These are phyloP conservation scores for Lichtheimia ramosa DNA, from an alignment of 371 early-diverging fungal species.

Conservation along the genomic window DNA sequence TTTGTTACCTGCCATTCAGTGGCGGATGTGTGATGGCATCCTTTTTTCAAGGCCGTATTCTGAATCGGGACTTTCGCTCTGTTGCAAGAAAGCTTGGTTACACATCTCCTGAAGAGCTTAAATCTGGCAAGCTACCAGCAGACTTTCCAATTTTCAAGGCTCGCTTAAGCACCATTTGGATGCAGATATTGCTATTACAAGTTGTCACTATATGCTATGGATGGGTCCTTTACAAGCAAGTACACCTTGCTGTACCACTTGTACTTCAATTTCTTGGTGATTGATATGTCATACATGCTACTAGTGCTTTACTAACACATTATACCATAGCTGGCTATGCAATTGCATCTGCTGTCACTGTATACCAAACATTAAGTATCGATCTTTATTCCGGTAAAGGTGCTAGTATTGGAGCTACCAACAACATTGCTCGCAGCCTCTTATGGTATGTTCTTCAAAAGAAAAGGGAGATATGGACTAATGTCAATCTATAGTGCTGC, in stretches of 20 bases:
- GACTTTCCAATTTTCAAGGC: conserved; percentile 31
- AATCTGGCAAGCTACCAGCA: conserved; percentile 14
- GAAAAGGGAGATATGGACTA: conserved; percentile 17
- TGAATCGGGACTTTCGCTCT: conserved; percentile 33
- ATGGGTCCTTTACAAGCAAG: conserved; percentile 24
- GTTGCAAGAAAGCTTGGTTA: conserved; percentile 12
- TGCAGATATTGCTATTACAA: conserved; percentile 12
- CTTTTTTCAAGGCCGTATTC: conserved; percentile 20
- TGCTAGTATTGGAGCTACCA: conserved; percentile 41
- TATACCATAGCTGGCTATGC: background rate
- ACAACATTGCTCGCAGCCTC: conserved; percentile 34
- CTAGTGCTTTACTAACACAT: background rate
- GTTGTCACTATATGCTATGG: conserved; percentile 28
- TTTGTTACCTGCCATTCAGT: conserved; percentile 34
- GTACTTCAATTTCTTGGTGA: conserved; percentile 35
- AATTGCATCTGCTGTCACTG: background rate
- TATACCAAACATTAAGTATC: background rate
- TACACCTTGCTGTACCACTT: conserved; percentile 25
- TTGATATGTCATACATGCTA: background rate
- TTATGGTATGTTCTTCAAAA: conserved; percentile 25
- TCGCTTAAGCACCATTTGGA: conserved; percentile 27
- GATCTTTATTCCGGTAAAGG: background rate
- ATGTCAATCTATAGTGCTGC: conserved; percentile 19
- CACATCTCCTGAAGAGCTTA: conserved; percentile 1
- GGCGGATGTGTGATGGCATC: conserved; percentile 33